phyloP scores from a whole-genome alignment of 768 basidiomycete species.

The Terana coerulea region DNA sequence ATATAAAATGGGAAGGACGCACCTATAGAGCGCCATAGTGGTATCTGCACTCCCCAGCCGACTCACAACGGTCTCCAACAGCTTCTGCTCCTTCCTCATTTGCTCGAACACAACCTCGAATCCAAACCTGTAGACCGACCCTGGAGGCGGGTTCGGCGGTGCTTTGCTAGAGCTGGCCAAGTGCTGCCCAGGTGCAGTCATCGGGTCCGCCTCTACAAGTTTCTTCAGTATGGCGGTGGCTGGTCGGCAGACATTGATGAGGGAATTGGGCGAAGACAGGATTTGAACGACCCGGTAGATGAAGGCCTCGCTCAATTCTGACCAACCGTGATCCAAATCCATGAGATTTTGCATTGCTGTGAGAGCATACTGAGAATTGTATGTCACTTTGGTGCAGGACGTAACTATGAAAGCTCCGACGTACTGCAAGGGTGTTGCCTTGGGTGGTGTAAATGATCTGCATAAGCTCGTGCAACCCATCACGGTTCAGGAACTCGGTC shows the following conservation, averaged over 20 bases:
- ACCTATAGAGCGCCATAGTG: conserved; percentile 83
- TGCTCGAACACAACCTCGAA: conserved; percentile 79
- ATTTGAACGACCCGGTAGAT: conserved; percentile 77
- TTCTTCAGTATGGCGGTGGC: conserved; percentile 88
- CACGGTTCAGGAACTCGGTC: conserved; percentile 67
- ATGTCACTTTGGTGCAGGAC: background rate
- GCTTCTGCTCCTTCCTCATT: conserved; percentile 66
- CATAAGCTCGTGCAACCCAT: conserved; percentile 70
- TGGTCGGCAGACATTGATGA: conserved; percentile 89
- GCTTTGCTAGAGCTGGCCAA: conserved; percentile 57
- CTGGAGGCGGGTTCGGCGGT: conserved; percentile 51
- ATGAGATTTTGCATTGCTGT: conserved; percentile 84
- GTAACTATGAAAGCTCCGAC: conserved; percentile 18
- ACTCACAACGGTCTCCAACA: conserved; percentile 80
- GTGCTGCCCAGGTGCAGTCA: conserved; percentile 55
- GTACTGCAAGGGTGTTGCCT: conserved; percentile 84
- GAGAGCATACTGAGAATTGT: conserved; percentile 63
- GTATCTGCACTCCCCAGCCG: conserved; percentile 80
- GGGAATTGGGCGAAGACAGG: conserved; percentile 67
- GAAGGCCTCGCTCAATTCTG: conserved; percentile 64
- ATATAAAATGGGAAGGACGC: conserved; percentile 13
- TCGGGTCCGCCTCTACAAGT: conserved; percentile 82
- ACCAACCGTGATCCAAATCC: conserved; percentile 85
- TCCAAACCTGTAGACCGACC: conserved; percentile 81
- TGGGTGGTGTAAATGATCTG: conserved; percentile 60